Percentiles rank a stretch among this genome's conserved stretches.
Evolutionary conservation across 2,329 filamentous ascomycete genomes (phyloP).

Genomic region (Cryphonectria parasitica): DNA sequence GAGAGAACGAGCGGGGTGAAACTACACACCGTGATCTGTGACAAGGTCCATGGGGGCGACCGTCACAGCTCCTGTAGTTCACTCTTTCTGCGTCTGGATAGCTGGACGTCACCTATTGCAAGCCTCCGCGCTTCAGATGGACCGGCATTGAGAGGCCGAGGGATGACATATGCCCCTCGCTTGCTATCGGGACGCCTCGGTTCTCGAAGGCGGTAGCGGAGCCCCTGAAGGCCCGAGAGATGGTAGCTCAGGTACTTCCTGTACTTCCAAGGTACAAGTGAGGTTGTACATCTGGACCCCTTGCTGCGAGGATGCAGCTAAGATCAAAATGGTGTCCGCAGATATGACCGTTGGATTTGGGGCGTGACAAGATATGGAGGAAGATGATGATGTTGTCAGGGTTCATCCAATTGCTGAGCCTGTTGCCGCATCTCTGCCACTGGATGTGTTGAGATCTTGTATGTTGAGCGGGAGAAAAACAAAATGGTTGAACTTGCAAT

Average conservation of each 20-base stretch:
- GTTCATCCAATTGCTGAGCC: not conserved
- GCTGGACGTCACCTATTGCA: not conserved
- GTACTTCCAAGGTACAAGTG: not conserved
- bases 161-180: not conserved
- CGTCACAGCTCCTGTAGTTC: not conserved
- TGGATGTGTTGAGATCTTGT: not conserved
- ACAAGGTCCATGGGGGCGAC: not conserved
- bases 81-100: not conserved
- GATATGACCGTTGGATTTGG: not conserved
- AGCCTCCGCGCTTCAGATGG: not conserved
- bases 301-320: not conserved
- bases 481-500: not conserved
- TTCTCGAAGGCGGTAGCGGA: not conserved
- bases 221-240: not conserved
- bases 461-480: not conserved
- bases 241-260: not conserved
- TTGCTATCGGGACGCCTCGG: not conserved
- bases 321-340: not conserved
- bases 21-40: not conserved
- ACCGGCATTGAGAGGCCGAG: not conserved
- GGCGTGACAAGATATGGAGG: not conserved
- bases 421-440: not conserved
- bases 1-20: not conserved
- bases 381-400: not conserved
- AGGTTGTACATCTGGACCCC: not conserved